Evolutionary conservation across 106 monocot genomes (phyloP), one percentile per base, ranked within the genome.

Genomic region (Platanthera guangdongensis): DNA sequence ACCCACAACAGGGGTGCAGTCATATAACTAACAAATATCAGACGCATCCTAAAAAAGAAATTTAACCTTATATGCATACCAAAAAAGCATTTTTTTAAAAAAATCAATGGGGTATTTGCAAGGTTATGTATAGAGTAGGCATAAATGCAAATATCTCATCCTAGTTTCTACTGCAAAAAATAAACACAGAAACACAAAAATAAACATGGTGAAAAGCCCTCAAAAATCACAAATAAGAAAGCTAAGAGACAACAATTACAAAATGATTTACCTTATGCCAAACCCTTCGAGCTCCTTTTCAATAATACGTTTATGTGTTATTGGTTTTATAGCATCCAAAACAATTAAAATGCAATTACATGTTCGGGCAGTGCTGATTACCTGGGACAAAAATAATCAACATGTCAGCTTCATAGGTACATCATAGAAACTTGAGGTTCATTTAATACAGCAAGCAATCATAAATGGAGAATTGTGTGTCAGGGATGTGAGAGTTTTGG

Each of bases 241-340:
- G 15, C 32, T 54, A 51, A 68, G 51, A 21, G 52, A 5, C 22
- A 74, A 52, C 62, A 77, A 78, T 49, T 11, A 32, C 11, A 21
- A 46, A 22, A 52, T n/a, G 51, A 13, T 14, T 52, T 93, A 97
- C 96, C 96, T 91, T 86, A 97, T 97, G 50, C 96, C 96, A 85
- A 97, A 97, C 67, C 93, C 96, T 78, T 97, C 96, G 2, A 97
- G 87, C 75, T 97, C 96, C 81, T 97, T 97, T 75, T 97, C 96
- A 77, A 97, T 97, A 50, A 97, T 86, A 39, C 96, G 89, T 82
- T 97, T 97, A 85, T 97, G 96, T 45, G 96, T 97, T 81, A 97
- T 97, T 22, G 96, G 96, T 72, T 97, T 97, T 68, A 97, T 97
- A 45, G 96, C 96, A 89, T 97, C 96, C 73, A 97, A 93, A 77